Base-by-base conservation (phyloP, 345 rosid genomes). In the Populus ilicifolia region DNA sequence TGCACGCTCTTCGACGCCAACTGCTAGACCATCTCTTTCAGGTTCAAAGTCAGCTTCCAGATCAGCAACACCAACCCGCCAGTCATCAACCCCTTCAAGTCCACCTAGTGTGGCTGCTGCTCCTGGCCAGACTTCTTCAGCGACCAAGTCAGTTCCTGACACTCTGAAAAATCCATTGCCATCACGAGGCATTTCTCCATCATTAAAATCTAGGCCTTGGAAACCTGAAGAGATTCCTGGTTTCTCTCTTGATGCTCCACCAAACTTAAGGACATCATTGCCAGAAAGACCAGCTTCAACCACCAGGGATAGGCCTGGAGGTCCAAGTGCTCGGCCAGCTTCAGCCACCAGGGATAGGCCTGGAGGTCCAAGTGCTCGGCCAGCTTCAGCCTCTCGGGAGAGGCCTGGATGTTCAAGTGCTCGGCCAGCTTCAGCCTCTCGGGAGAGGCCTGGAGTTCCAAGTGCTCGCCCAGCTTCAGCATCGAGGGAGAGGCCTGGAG, bases 1-100 rank as follows among this genome's bases (percentile, higher is more conserved):
- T 56, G 65, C 84, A 30, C 88, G 87, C 39, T 85, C 91, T 41
- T 85, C 85, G 13, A 86, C 88, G 29, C 89, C 90, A 56, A 83
- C 86, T 41, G 77, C 81, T 36, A 86, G 90, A 68, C 80, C 86
- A 50, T 85, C 89, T 21, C 20, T 77, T 23, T 80, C 86, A 25
- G 73, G 82, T 74, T 63, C 86, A 11, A 88, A 82, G 81, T 71
- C 90, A 64, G 76, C 77, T 2, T 73, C 78, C 38, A 81, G 81
- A 63, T 77, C 84, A 64, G 69, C 81, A 29, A 81, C 84, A 27
- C 81, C 84, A 21, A 59, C 72, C 63, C 80, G 69, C 33, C 77
- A 27, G 16, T 50, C 70, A 29, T 69, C 81, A 23, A 69, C 80
- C 10, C 46, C 81, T 67, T 10, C 62, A 63, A 41, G 59, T 44